These are phyloP conservation scores for Aureobasidium pullulans DNA, from an alignment of 2,329 filamentous ascomycete species.

Conservation along the genomic window DNA sequence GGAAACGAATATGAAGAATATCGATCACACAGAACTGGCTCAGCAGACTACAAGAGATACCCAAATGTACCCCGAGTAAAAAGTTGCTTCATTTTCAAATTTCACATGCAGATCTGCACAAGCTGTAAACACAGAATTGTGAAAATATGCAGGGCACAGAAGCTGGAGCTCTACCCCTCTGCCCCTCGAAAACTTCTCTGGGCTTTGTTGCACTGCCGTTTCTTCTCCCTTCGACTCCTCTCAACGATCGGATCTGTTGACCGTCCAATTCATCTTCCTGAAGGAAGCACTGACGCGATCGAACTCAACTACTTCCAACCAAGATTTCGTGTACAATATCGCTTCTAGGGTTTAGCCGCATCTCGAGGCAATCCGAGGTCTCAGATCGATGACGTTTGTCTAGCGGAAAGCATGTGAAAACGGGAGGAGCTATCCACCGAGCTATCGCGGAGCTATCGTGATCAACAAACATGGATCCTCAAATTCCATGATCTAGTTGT, in stretches of 20 bases:
- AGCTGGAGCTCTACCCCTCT: neutral
- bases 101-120: slow-evolving; percentile 1
- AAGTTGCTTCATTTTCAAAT: neutral
- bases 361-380: neutral
- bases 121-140: neutral
- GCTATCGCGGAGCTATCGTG: slow-evolving; percentile 6
- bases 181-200: neutral
- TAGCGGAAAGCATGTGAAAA: slow-evolving; percentile 9
- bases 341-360: neutral
- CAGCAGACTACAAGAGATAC: slow-evolving; percentile 5
- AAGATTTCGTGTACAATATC: neutral
- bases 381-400: slow-evolving; percentile 5
- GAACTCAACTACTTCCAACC: neutral
- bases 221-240: neutral
- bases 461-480: slow-evolving; percentile 2
- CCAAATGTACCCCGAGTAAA: slow-evolving; percentile 1
- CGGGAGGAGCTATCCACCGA: slow-evolving; percentile 6
- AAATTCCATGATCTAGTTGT: neutral
- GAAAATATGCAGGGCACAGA: neutral
- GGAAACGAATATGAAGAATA: neutral
- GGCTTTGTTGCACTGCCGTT: neutral
- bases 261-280: neutral
- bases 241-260: slow-evolving; percentile 8
- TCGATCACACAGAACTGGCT: neutral
- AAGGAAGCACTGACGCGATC: slow-evolving; percentile 13